A percentile compares a stretch with the other conserved stretches of the same genome.
phyloP scores from a whole-genome alignment of 2,329 filamentous ascomycete genomes.

The Phoma herbarum region DNA sequence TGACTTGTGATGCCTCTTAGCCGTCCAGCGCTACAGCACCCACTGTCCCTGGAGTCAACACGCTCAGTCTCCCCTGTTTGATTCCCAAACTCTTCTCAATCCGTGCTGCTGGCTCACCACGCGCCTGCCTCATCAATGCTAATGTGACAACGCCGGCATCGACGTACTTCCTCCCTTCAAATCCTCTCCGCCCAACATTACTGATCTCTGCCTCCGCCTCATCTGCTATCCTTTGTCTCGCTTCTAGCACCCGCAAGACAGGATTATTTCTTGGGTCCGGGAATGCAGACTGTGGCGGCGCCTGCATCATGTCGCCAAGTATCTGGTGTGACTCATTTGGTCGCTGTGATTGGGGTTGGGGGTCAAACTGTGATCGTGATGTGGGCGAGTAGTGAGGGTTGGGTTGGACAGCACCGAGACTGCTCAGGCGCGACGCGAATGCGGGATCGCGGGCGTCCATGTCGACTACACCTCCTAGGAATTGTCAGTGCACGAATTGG shows the following conservation, averaged over 20 bases:
- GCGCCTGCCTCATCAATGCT: conserved; percentile 44
- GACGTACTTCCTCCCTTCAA: conserved; percentile 55
- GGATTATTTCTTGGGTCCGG: conserved; percentile 59
- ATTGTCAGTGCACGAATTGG: background rate
- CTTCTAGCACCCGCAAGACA: conserved; percentile 62
- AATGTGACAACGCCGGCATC: conserved; percentile 55
- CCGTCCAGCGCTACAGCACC: conserved; percentile 32
- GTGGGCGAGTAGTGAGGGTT: conserved; percentile 65
- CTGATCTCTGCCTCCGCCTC: conserved; percentile 64
- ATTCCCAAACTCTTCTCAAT: conserved; percentile 47
- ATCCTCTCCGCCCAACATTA: conserved; percentile 52
- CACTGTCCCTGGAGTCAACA: conserved; percentile 38
- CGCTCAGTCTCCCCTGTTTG: conserved; percentile 44
- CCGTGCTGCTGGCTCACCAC: conserved; percentile 40
- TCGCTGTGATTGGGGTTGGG: conserved; percentile 36
- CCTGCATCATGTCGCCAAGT: conserved; percentile 45
- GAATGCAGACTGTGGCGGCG: conserved; percentile 41
- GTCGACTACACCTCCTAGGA: conserved; percentile 59
- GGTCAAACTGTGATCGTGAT: conserved; percentile 59
- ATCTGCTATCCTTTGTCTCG: conserved; percentile 60
- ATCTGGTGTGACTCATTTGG: conserved; percentile 20
- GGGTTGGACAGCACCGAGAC: conserved; percentile 66
- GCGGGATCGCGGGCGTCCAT: conserved; percentile 68
- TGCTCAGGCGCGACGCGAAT: conserved; percentile 82
- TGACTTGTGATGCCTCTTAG: conserved; percentile 7